Evolutionary conservation across 2,329 filamentous ascomycete genomes (phyloP).

Genomic region (Colletotrichum sp.): DNA sequence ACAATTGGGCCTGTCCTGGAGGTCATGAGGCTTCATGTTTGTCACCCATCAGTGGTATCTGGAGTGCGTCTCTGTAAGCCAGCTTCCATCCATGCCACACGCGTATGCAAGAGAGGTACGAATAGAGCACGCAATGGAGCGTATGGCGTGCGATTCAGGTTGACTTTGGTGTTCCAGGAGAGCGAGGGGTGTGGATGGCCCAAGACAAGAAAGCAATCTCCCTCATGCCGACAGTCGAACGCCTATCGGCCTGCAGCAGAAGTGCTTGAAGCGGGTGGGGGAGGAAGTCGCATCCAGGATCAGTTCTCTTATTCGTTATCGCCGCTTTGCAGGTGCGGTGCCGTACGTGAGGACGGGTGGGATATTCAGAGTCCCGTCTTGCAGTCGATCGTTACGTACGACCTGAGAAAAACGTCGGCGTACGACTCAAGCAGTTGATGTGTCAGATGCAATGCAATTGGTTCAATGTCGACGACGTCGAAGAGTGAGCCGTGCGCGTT

Average conservation of each 20-base stretch:
- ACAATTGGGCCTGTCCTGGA: not conserved
- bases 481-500: not conserved
- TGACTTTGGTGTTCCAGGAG: not conserved
- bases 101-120: not conserved
- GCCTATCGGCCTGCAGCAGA: not conserved
- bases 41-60: not conserved
- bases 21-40: slow-evolving; percentile 8
- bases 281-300: not conserved
- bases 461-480: not conserved
- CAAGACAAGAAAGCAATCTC: not conserved
- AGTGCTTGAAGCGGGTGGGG: not conserved
- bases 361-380: not conserved
- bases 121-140: not conserved
- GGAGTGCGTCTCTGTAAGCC: not conserved
- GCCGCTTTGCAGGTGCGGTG: not conserved
- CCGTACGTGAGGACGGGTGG: not conserved
- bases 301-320: not conserved
- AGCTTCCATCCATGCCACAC: not conserved
- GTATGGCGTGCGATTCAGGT: not conserved
- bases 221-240: not conserved
- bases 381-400: not conserved
- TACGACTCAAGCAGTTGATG: not conserved
- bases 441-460: not conserved
- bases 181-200: not conserved
- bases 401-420: not conserved